Percentiles rank a stretch among this genome's conserved stretches.
phyloP scores from a whole-genome alignment of 176 grass and related monocot genomes.

The Poa annua region DNA sequence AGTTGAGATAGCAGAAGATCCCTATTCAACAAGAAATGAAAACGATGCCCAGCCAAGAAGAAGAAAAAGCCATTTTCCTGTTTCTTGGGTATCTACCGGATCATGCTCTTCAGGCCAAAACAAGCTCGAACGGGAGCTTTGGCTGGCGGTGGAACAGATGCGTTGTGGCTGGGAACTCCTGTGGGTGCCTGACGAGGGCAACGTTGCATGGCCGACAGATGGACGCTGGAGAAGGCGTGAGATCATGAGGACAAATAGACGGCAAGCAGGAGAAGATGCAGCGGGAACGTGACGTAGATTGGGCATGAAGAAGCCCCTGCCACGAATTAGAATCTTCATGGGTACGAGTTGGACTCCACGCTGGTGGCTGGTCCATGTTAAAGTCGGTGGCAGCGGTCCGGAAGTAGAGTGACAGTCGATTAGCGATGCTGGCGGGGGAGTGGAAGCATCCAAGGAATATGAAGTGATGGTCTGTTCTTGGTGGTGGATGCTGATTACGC shows the following conservation, averaged over 20 bases:
- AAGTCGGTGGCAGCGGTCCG: neutral
- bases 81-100: neutral
- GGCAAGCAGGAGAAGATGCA: neutral
- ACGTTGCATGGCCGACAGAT: neutral
- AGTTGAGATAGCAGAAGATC: neutral
- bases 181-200: neutral
- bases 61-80: neutral
- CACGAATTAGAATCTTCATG: neutral
- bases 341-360: neutral
- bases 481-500: neutral
- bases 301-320: neutral
- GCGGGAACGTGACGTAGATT: no score
- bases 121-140: neutral
- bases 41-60: no score
- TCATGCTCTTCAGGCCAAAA: no score
- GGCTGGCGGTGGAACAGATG: neutral
- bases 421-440: neutral
- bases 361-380: neutral
- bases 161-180: neutral
- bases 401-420: neutral
- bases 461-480: neutral
- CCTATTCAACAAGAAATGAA: no score
- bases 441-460: neutral
- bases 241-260: neutral
- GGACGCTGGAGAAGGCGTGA: neutral